A percentile compares a stretch with the other conserved stretches of the same genome.
Evolutionary conservation across 1,284 basidiomycete genomes (phyloP).

Genomic region (Meira nashicola): DNA sequence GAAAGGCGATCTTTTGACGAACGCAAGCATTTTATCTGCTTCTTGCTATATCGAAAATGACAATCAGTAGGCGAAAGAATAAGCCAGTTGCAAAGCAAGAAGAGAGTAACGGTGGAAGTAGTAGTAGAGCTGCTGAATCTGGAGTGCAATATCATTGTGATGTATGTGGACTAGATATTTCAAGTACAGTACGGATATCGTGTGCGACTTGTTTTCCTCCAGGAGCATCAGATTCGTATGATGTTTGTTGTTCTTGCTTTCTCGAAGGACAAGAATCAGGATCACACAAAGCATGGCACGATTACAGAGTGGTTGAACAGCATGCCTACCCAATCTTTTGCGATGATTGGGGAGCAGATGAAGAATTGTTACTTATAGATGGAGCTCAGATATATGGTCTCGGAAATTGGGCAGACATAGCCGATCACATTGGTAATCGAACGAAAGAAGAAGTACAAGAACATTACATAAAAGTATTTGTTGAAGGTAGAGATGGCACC

Average conservation of each 20-base stretch:
- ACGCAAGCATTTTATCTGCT: too few species aligned
- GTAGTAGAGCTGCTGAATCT: constrained; percentile 38
- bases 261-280: constrained; percentile 83
- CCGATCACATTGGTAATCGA: constrained; percentile 89
- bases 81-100: constrained; percentile 42
- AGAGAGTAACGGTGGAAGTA: constrained; percentile 28
- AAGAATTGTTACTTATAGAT: constrained; percentile 87
- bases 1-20: too few species aligned
- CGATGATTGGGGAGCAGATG: constrained; percentile 95
- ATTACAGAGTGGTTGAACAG: constrained; percentile 91
- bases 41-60: constrained; percentile 25
- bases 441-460: constrained; percentile 89
- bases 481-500: constrained; percentile 56
- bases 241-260: constrained; percentile 66
- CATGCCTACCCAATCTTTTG: constrained; percentile 92
- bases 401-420: constrained; percentile 95
- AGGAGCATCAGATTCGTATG: constrained; percentile 36
- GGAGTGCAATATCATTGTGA: constrained; percentile 52
- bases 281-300: constrained; percentile 79
- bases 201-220: constrained; percentile 51
- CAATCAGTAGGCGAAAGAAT: constrained; percentile 51
- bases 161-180: constrained; percentile 51
- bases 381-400: constrained; percentile 83
- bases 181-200: constrained; percentile 48
- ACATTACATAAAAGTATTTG: constrained; percentile 80